Evolutionary conservation across 1,284 basidiomycete species (phyloP), one percentile per base, ranked within the genome.

Genomic region (Volvariella surrecta): DNA sequence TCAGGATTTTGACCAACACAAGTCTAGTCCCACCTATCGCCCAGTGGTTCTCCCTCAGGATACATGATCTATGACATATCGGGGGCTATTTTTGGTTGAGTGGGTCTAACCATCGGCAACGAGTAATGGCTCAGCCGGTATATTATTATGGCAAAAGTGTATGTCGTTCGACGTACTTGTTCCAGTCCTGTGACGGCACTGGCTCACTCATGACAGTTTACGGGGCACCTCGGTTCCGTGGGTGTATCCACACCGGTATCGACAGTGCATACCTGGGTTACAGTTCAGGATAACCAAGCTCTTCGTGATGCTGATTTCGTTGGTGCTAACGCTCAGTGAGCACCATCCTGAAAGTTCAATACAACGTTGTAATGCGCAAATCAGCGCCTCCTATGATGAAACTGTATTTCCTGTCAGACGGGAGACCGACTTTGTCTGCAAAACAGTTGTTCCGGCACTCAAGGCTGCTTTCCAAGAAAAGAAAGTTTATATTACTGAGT

Each of bases 241-340:
- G 61, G 61, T 2, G 52, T 66, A n/a, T 54, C 47, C 16, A 62
- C 58, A 0, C 61, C 58, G 1, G 59, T 66, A 6, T 60, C 62
- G 2, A 65, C 64, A 0, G 60, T 59, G 3, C 64, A 65, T 45
- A 60, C 49, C 15, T 66, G 62, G 64, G 59, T 64, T 13, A 45
- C 30, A 10, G 52, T 64, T 38, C 57, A 60, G 8, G 52, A 56
- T 43, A 59, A 60, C 38, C 58, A 56, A 16, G 50, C 50, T 4
- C 53, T 64, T n/a, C 65, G 62, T 43, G 56, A 55, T 10, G 62
- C 55, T 3, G 62, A 64, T 43, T 64, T 64, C 37, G 56, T 57
- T 10, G 63, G 58, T 18, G 62, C 61, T 7, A 66, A 66, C 47
- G 64, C 63, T 3, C 62, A 66, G 64, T 65, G 50, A 40, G 56